Percentiles rank a stretch among this genome's conserved stretches.
These are phyloP conservation scores for Drosera spatulata DNA, from an alignment of 179 eudicot genomes.

Conservation along the genomic window DNA sequence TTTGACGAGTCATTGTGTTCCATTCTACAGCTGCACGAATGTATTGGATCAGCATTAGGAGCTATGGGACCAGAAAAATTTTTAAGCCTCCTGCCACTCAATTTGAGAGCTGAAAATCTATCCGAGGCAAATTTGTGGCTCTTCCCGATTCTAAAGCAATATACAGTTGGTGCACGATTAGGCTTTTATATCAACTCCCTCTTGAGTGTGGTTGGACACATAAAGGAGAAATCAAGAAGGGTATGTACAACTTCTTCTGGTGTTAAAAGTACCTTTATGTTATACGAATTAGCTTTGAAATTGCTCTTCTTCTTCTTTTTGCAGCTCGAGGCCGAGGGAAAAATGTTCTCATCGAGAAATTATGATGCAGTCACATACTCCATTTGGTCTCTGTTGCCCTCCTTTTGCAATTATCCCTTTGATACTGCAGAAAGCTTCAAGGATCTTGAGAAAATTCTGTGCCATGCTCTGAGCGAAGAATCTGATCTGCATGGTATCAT, in stretches of 20 bases:
- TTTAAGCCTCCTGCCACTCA: constrained; percentile 63
- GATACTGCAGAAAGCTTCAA: constrained; percentile 71
- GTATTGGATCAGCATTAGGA: constrained; percentile 80
- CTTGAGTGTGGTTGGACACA: constrained; percentile 29
- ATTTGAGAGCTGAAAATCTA: constrained; percentile 47
- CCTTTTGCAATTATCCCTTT: constrained; percentile 86
- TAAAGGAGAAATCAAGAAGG: constrained; percentile 55
- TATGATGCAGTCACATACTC: constrained; percentile 65
- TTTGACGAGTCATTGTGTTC: constrained; percentile 7
- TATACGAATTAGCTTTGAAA: constrained; percentile 5
- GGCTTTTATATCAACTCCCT: constrained; percentile 58
- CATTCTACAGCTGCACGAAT: constrained; percentile 76
- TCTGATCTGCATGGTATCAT: constrained; percentile 64
- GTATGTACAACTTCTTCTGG: constrained; percentile 35
- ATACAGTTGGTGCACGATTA: constrained; percentile 67
- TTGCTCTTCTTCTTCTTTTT: constrained; percentile 10
- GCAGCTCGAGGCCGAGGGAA: constrained; percentile 79
- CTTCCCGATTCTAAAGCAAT: constrained; percentile 76
- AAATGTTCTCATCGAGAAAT: constrained; percentile 49
- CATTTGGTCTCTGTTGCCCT: constrained; percentile 85
- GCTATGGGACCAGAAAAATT: constrained; percentile 96
- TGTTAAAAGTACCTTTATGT: not conserved
- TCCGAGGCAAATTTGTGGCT: constrained; percentile 84
- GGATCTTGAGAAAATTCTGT: constrained; percentile 40
- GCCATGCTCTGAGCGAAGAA: constrained; percentile 49